These are phyloP conservation scores for Trypanosoma congolense DNA, from an alignment of 208 protist genomes.

Conservation along the genomic window DNA sequence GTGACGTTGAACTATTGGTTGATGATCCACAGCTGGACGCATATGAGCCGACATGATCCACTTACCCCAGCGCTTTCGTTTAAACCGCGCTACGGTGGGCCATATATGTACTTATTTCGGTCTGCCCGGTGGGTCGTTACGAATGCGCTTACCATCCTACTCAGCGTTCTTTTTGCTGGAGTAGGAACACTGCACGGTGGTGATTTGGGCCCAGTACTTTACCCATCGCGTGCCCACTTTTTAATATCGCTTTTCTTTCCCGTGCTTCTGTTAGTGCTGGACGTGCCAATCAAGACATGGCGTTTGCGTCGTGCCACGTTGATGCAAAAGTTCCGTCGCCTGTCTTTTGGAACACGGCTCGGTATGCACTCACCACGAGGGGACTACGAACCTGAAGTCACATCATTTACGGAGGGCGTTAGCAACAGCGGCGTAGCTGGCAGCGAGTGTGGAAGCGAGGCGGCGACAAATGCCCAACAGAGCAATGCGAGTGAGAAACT, in stretches of 20 bases:
- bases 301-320: conserved; percentile 64
- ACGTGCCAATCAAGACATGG: conserved; percentile 84
- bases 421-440: not conserved
- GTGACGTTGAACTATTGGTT: conserved; percentile 88
- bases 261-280: conserved; percentile 53
- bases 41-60: conserved; percentile 82
- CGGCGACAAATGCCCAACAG: not conserved
- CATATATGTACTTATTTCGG: conserved; percentile 66
- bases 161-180: conserved; percentile 61
- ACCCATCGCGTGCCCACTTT: conserved; percentile 65
- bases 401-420: conserved; percentile 25
- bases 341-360: conserved; percentile 85
- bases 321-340: conserved; percentile 86
- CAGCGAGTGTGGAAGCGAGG: conserved; percentile 1
- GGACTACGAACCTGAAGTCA: conserved; percentile 83
- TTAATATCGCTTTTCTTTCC: conserved; percentile 60
- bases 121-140: conserved; percentile 62
- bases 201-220: conserved; percentile 34
- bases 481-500: conserved; percentile 9
- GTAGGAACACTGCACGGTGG: conserved; percentile 26
- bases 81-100: conserved; percentile 56
- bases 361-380: conserved; percentile 90
- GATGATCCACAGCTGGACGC: conserved; percentile 86
- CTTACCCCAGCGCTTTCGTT: conserved; percentile 67
- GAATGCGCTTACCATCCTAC: conserved; percentile 40